Conservation (phyloP, 2,329 filamentous ascomycete genomes). For the Calonectria pseudoturangicola region DNA sequence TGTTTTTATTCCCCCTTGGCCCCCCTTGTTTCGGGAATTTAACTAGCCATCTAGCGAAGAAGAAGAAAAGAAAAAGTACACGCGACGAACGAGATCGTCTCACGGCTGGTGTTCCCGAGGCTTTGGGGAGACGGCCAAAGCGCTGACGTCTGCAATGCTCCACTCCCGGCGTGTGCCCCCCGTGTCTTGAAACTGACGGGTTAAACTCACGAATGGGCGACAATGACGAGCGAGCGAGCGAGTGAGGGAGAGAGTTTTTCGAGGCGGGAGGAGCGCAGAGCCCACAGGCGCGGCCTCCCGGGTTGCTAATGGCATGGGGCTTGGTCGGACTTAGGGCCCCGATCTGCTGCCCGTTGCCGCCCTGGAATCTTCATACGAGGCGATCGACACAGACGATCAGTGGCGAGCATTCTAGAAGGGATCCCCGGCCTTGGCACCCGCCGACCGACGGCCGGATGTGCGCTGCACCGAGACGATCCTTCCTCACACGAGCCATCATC, state of each 20-base stretch:
- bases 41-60: no score
- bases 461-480: slow-evolving; percentile 1
- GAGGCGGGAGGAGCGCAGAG: not conserved
- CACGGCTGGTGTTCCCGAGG: not conserved
- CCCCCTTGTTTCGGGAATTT: not conserved
- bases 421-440: slow-evolving; percentile 21
- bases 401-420: slow-evolving; percentile 27
- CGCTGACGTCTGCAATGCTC: slow-evolving; percentile 39
- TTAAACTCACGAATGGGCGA: not conserved
- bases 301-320: slow-evolving; percentile 34
- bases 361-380: slow-evolving; percentile 25
- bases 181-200: slow-evolving; percentile 36
- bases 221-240: not conserved
- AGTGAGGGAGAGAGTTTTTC: not conserved
- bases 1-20: no score
- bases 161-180: slow-evolving; percentile 18
- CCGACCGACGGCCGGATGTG: not conserved
- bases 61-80: no score
- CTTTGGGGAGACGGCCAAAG: slow-evolving; percentile 25
- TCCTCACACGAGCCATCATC: not conserved
- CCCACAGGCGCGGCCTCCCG: not conserved
- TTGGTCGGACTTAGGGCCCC: slow-evolving; percentile 22
- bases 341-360: slow-evolving; percentile 24
- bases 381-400: slow-evolving; percentile 25
- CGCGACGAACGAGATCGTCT: no score